Evolutionary conservation across 2,329 filamentous ascomycete genomes (phyloP).

Genomic region (Fusarium irregulare): DNA sequence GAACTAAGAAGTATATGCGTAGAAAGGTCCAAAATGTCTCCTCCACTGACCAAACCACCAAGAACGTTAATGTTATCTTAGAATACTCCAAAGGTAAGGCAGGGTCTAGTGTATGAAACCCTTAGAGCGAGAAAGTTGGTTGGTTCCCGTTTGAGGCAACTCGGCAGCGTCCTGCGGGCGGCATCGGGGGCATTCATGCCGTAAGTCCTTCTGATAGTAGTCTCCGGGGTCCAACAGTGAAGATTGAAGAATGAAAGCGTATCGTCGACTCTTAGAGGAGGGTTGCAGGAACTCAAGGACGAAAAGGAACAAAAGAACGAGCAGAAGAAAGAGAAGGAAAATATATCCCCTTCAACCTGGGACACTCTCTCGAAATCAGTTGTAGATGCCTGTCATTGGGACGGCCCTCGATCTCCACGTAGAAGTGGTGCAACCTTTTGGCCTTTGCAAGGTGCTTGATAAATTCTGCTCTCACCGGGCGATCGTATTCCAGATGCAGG

Average conservation of each 20-base stretch:
- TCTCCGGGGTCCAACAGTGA: not conserved
- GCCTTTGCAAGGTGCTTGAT: not conserved
- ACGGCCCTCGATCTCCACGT: not conserved
- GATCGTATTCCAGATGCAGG: not conserved
- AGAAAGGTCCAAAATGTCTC: not conserved
- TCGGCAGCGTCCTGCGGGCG: not conserved
- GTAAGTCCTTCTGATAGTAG: not conserved
- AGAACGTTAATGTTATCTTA: not conserved
- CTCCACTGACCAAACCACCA: not conserved
- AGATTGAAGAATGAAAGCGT: not conserved
- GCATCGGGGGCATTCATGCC: not conserved
- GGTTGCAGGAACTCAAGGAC: not conserved
- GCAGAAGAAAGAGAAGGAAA: not conserved
- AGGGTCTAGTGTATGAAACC: not conserved
- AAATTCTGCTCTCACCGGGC: not conserved
- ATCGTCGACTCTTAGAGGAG: not conserved
- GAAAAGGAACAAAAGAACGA: not conserved
- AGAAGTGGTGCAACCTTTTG: not conserved
- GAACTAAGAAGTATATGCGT: not conserved
- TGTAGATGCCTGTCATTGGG: not conserved
- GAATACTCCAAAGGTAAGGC: not conserved
- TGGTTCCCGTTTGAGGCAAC: not conserved
- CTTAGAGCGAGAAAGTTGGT: not conserved
- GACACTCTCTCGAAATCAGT: not conserved
- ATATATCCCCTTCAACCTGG: not conserved